Evolutionary conservation across 208 protist genomes (phyloP).

Genomic region (Wallacemonas sp.): DNA sequence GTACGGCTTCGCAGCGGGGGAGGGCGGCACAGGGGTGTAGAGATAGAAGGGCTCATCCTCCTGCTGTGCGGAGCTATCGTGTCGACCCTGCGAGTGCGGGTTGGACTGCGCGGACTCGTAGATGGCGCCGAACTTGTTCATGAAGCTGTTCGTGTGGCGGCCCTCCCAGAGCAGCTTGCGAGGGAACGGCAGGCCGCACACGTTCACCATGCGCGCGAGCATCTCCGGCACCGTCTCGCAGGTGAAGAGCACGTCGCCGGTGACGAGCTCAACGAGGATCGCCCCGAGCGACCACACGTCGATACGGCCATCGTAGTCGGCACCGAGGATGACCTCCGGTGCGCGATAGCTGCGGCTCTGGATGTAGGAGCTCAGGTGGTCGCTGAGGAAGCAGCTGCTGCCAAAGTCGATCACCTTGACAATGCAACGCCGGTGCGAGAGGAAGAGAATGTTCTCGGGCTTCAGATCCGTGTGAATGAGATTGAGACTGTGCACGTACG

Average conservation of each 20-base stretch:
- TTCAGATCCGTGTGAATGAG: conserved; percentile 97
- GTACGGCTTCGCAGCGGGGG: conserved; percentile 40
- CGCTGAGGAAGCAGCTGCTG: conserved; percentile 94
- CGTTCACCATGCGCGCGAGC: conserved; percentile 91
- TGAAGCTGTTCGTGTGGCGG: conserved; percentile 85
- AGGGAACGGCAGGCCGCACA: conserved; percentile 88
- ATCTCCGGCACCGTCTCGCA: conserved; percentile 94
- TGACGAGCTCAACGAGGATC: conserved; percentile 94
- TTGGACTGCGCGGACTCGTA: conserved; percentile 74
- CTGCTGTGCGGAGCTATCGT: conserved; percentile 14
- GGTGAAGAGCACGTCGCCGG: conserved; percentile 94
- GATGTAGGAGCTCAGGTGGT: conserved; percentile 95
- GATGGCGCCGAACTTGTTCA: conserved; percentile 88
- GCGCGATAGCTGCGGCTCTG: conserved; percentile 95
- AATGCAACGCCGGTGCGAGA: conserved; percentile 91
- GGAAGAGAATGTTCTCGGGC: conserved; percentile 97
- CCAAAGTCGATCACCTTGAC: conserved; percentile 98
- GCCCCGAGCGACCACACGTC: conserved; percentile 96
- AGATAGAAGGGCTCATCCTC: conserved; percentile 76
- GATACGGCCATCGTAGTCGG: conserved; percentile 94
- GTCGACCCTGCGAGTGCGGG: conserved; percentile 28
- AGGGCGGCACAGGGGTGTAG: conserved; percentile 64
- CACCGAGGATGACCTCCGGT: conserved; percentile 92
- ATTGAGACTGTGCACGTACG: conserved; percentile 93
- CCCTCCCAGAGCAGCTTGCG: conserved; percentile 88